Base-by-base conservation (phyloP, 2,329 filamentous ascomycete genomes). In the Colletotrichum sp. region DNA sequence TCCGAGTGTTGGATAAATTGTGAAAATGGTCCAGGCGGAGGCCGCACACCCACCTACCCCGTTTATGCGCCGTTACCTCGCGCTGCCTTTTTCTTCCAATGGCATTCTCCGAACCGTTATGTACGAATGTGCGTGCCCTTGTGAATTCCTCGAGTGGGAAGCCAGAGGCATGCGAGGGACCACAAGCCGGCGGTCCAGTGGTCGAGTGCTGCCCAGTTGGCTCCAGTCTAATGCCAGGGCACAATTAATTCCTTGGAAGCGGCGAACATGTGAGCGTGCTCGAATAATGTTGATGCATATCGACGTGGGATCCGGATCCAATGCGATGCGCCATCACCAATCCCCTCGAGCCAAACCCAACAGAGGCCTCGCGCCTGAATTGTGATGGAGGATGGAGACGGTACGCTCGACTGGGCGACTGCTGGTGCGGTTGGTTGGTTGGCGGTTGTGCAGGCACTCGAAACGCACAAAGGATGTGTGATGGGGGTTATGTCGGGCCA, bases 381-480 rank as follows among this genome's bases (percentile, higher is more conserved):
- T 38, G 69, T 62, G 62, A 58, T 71, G 30, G 38, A 62, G 56
- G 34, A 58, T 75, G 52, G 38, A 62, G 56, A 58, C 36, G 58
- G 58, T 38, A 58, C 48, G 55, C 62, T 58, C 66, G 30, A 70
- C 36, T 21, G n/a, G n/a, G 38, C 66, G 21, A 62, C 34, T 61
- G 26, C 34, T 61, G 26, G 67, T 38, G 48, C 26, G 15, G 60
- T 38, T 55, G 55, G 69, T 74, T 65, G 65, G 69, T 74, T 65
- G 65, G 73, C 62, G 43, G 71, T 74, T 76, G 73, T 76, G 58
- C 73, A 76, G 73, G 58, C 70, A 76, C 48, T 64, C 71, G 71
- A 76, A 75, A 76, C 74, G 32, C 74, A 76, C 74, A 76, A 76
- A 76, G 66, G 66, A 75, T 75, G 64, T 43, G 65, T 66, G 70